Evolutionary conservation across 768 basidiomycete species (phyloP).

Genomic region (Termitomyces bulborhizus): DNA sequence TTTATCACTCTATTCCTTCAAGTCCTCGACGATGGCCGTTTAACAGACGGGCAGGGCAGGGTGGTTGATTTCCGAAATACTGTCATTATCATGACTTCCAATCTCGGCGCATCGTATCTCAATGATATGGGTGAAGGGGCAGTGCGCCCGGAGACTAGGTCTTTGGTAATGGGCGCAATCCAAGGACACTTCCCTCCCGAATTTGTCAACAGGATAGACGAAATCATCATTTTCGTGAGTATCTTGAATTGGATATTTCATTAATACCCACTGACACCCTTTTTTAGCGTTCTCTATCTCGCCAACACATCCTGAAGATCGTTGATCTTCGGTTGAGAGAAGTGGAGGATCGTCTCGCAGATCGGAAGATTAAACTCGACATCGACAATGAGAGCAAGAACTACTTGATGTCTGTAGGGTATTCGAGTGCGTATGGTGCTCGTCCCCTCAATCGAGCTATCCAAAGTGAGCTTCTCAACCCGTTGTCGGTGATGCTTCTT

Average conservation of each 20-base stretch:
- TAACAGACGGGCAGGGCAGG: slow-evolving; percentile 92
- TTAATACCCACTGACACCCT: slow-evolving; percentile 17
- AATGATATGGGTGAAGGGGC: slow-evolving; percentile 71
- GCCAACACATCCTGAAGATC: slow-evolving; percentile 71
- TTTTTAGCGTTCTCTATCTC: slow-evolving; percentile 71
- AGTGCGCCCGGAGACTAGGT: slow-evolving; percentile 51
- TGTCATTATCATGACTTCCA: slow-evolving; percentile 93
- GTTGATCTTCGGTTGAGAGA: slow-evolving; percentile 87
- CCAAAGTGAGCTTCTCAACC: slow-evolving; percentile 89
- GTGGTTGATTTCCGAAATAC: slow-evolving; percentile 86
- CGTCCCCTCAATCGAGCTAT: slow-evolving; percentile 89
- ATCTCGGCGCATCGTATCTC: slow-evolving; percentile 74
- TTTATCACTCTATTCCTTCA: slow-evolving; percentile 55
- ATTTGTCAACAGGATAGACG: slow-evolving; percentile 87
- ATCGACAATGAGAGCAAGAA: slow-evolving; percentile 73
- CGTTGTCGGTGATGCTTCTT: slow-evolving; percentile 79
- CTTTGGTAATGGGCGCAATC: slow-evolving; percentile 74
- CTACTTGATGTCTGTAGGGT: slow-evolving; percentile 70
- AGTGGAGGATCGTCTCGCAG: slow-evolving; percentile 72
- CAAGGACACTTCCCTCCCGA: slow-evolving; percentile 88
- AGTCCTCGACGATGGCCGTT: slow-evolving; percentile 86
- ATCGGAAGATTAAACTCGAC: slow-evolving; percentile 75
- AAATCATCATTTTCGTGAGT: slow-evolving; percentile 72
- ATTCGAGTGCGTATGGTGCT: slow-evolving; percentile 83
- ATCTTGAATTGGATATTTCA: background rate